These are phyloP conservation scores for Hermanozyma aechmeae DNA, from an alignment of 805 yeast genomes.

Conservation along the genomic window DNA sequence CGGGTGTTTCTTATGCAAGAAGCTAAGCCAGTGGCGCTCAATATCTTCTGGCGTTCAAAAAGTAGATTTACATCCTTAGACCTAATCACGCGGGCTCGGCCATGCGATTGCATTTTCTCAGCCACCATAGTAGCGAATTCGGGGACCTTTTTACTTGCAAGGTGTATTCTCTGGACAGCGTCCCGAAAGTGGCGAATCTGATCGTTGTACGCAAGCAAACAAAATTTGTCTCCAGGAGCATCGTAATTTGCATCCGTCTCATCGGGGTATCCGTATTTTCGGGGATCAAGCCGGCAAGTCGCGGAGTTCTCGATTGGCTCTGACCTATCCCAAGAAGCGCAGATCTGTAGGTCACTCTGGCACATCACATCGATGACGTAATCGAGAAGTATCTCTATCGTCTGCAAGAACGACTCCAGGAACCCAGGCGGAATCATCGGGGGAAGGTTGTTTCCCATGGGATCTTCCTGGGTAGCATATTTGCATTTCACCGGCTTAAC, in stretches of 20 bases:
- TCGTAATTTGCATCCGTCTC: conserved; percentile 26
- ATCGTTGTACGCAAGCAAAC: conserved; percentile 65
- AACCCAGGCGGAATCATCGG: conserved; percentile 39
- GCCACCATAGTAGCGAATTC: conserved; percentile 71
- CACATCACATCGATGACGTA: conserved; percentile 54
- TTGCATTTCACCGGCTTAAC: conserved; percentile 42
- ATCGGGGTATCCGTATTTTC: conserved; percentile 31
- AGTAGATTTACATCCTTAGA: conserved; percentile 44
- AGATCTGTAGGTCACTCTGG: conserved; percentile 34
- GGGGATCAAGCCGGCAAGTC: conserved; percentile 25
- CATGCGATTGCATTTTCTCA: conserved; percentile 48
- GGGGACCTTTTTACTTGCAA: conserved; percentile 53
- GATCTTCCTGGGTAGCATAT: conserved; percentile 10
- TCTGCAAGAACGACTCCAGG: conserved; percentile 21
- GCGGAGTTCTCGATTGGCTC: conserved; percentile 19
- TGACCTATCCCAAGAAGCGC: conserved; percentile 15
- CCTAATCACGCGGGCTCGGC: conserved; percentile 60
- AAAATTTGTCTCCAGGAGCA: conserved; percentile 38
- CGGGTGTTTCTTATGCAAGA: conserved; percentile 57
- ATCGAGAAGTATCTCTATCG: conserved; percentile 44
- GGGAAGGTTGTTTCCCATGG: no score
- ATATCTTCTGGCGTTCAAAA: conserved; percentile 41
- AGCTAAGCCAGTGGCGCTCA: conserved; percentile 57
- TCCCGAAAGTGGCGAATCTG: conserved; percentile 69
- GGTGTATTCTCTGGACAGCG: conserved; percentile 54